phyloP scores from a whole-genome alignment of 2,329 filamentous ascomycete genomes.

The Sodiomyces alkalinus region DNA sequence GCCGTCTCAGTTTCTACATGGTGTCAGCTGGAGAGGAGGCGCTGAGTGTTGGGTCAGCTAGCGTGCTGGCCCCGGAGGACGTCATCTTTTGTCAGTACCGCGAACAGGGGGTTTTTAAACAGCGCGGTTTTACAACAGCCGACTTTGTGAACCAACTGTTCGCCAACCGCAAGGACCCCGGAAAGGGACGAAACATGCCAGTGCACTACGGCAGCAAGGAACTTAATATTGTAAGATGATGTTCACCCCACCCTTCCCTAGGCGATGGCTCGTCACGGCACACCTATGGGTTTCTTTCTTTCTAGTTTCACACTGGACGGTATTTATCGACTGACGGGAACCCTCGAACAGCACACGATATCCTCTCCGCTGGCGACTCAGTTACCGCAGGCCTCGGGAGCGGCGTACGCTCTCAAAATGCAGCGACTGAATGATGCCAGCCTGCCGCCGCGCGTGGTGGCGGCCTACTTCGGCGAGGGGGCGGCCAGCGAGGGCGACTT shows the following conservation, averaged over 20 bases:
- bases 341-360: constrained; percentile 60
- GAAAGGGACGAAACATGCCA: constrained; percentile 86
- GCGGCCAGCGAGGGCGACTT: constrained; percentile 87
- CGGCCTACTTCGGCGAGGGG: constrained; percentile 82
- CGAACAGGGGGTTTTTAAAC: constrained; percentile 79
- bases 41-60: constrained; percentile 77
- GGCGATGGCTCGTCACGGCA: background rate
- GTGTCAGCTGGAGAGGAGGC: constrained; percentile 91
- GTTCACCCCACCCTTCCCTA: constrained; percentile 16
- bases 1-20: constrained; percentile 95
- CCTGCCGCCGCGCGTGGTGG: constrained; percentile 51
- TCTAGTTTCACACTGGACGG: background rate
- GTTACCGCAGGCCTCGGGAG: constrained; percentile 75
- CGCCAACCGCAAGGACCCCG: constrained; percentile 66
- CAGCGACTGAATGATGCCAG: constrained; percentile 60
- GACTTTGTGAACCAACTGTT: constrained; percentile 96
- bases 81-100: constrained; percentile 91
- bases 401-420: constrained; percentile 76
- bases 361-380: constrained; percentile 75
- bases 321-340: background rate
- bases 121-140: constrained; percentile 72
- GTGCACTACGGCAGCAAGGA: constrained; percentile 84
- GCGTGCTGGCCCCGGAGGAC: constrained; percentile 68
- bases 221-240: constrained; percentile 70
- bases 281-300: background rate